A percentile compares a stretch with the other conserved stretches of the same genome.
phyloP scores from a whole-genome alignment of 257 asterid genomes.

The Hygrophila difformis region DNA sequence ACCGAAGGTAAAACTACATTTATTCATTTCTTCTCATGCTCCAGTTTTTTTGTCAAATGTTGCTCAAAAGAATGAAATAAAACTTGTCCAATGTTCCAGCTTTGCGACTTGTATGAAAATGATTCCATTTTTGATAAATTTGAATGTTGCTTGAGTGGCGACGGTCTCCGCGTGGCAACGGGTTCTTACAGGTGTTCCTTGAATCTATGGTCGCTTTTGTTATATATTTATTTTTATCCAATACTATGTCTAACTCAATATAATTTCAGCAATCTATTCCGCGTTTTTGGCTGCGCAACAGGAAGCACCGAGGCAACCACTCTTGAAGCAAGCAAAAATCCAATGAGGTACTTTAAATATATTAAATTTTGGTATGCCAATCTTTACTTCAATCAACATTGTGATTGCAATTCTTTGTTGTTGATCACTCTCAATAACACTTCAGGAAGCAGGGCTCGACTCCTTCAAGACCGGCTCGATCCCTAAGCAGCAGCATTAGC shows the following conservation, averaged over 20 bases:
- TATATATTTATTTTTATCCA: not conserved
- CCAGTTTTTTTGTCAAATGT: too few species aligned
- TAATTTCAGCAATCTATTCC: conserved; percentile 61
- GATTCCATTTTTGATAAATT: conserved; percentile 96
- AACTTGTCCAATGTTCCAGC: conserved; percentile 40
- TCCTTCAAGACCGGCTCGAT: conserved; percentile 88
- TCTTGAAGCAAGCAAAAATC: conserved; percentile 78
- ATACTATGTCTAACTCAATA: conserved; percentile 6
- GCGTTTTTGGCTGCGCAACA: conserved; percentile 59
- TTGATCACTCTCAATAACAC: conserved; percentile 1
- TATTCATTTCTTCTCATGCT: too few species aligned
- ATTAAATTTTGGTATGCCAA: conserved; percentile 1
- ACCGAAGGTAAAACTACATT: conserved; percentile 63
- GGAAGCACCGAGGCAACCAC: conserved; percentile 67
- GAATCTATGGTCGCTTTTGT: conserved; percentile 6
- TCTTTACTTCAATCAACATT: conserved; percentile 8
- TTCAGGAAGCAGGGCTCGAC: conserved; percentile 86
- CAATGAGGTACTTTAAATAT: conserved; percentile 42
- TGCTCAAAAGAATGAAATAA: too few species aligned
- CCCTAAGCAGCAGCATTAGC: conserved; percentile 74
- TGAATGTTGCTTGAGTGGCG: conserved; percentile 97
- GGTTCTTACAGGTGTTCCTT: conserved; percentile 85
- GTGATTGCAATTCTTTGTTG: conserved; percentile 10
- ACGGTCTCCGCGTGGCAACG: conserved; percentile 87
- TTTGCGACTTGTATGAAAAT: conserved; percentile 85